Conservation (phyloP, 371 early-diverging fungal genomes). For the Rhizopus stolonifer region DNA sequence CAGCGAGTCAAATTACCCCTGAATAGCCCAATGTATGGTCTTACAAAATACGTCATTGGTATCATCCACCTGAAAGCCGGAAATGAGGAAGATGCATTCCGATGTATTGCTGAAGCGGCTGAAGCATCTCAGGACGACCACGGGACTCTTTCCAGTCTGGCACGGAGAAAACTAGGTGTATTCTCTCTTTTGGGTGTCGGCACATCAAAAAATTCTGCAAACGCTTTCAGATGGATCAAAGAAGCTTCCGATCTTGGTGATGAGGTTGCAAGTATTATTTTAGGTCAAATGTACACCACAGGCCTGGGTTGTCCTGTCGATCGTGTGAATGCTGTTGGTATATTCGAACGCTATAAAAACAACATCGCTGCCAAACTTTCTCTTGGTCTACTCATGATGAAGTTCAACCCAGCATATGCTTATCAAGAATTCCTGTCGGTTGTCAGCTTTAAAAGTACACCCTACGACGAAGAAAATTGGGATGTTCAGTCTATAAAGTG, state of each 20-base stretch:
- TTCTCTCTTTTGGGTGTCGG: constrained; percentile 16
- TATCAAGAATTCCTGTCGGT: constrained; percentile 9
- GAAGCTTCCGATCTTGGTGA: constrained; percentile 18
- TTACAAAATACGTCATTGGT: constrained; percentile 14
- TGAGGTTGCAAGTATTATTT: constrained; percentile 11
- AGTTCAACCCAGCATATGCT: constrained; percentile 16
- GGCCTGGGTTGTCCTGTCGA: constrained; percentile 11
- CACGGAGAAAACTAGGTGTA: constrained; percentile 15
- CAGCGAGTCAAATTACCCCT: constrained; percentile 1
- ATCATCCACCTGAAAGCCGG: constrained; percentile 18
- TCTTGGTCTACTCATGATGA: constrained; percentile 12
- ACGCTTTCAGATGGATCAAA: constrained; percentile 12
- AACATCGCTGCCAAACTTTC: constrained; percentile 20
- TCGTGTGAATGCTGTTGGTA: constrained; percentile 5
- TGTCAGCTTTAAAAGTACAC: not conserved
- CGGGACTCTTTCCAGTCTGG: not conserved
- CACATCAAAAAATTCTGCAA: not conserved
- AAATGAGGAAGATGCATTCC: constrained; percentile 6
- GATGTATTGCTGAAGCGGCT: constrained; percentile 8
- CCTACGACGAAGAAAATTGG: constrained; percentile 16
- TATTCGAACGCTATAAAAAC: constrained; percentile 6
- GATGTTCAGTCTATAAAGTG: constrained; percentile 9
- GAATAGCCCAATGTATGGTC: constrained; percentile 13
- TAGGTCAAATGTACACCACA: constrained; percentile 22
- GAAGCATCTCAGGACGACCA: not conserved